Conservation (phyloP, 2,329 filamentous ascomycete genomes). For the Penicillium sp. region DNA sequence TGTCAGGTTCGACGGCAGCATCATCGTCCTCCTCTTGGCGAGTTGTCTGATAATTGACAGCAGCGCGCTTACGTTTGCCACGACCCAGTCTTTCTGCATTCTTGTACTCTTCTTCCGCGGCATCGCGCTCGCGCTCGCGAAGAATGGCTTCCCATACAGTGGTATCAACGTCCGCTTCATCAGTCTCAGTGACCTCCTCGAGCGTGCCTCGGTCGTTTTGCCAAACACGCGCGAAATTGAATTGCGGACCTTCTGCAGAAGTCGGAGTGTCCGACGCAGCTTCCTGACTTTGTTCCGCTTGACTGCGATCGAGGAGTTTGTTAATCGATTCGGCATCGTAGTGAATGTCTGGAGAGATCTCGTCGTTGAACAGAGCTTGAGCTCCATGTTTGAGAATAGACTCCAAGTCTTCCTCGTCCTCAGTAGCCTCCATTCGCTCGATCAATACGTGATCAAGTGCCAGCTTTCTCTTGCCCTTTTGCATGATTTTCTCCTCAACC, state of each 20-base stretch:
- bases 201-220: slow-evolving; percentile 69
- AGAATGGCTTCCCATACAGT: slow-evolving; percentile 89
- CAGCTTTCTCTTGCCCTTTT: slow-evolving; percentile 93
- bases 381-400: slow-evolving; percentile 84
- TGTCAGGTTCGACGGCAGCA: slow-evolving; percentile 11
- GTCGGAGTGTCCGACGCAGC: slow-evolving; percentile 29
- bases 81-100: slow-evolving; percentile 74
- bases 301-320: slow-evolving; percentile 78
- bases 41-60: slow-evolving; percentile 33
- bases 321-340: slow-evolving; percentile 83
- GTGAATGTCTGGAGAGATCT: slow-evolving; percentile 62
- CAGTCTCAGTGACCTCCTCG: slow-evolving; percentile 51
- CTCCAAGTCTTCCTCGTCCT: slow-evolving; percentile 74
- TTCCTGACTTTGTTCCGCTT: slow-evolving; percentile 68
- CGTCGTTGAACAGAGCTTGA: slow-evolving; percentile 74
- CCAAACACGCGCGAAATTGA: slow-evolving; percentile 89
- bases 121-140: slow-evolving; percentile 71
- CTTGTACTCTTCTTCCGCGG: slow-evolving; percentile 62
- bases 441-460: slow-evolving; percentile 92
- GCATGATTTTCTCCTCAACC: slow-evolving; percentile 92
- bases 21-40: slow-evolving; percentile 1
- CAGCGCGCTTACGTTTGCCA: slow-evolving; percentile 66
- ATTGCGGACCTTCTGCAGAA: slow-evolving; percentile 57
- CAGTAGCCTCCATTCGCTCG: slow-evolving; percentile 80
- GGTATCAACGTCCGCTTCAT: slow-evolving; percentile 51